These are phyloP conservation scores for Coemansia sp. DNA, from an alignment of 371 early-diverging fungal genomes.

Conservation along the genomic window DNA sequence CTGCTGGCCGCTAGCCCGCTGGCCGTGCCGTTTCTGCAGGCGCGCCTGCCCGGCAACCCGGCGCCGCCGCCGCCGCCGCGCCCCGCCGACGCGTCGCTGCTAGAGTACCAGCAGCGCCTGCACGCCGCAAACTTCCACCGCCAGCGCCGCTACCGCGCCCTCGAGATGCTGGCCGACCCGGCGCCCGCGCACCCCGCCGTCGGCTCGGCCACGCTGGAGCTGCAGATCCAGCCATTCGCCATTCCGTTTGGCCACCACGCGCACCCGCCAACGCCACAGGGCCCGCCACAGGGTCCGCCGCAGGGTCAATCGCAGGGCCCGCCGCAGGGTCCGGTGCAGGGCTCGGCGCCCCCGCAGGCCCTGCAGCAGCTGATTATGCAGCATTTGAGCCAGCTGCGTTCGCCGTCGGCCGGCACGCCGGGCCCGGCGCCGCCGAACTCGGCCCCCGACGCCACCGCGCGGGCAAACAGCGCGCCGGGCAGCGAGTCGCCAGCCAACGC, in stretches of 20 bases:
- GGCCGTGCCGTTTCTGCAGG: slow-evolving; percentile 26
- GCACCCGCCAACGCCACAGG: not conserved
- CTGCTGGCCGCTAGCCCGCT: slow-evolving; percentile 17
- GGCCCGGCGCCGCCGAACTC: not conserved
- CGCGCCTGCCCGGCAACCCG: not conserved
- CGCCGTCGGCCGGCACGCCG: not conserved
- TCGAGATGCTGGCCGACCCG: not conserved
- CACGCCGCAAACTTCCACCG: slow-evolving; percentile 1
- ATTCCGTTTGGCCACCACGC: not conserved
- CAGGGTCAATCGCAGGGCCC: not conserved
- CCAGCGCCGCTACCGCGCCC: not conserved
- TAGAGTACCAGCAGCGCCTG: not conserved
- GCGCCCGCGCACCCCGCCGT: not conserved
- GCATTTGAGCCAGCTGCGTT: not conserved
- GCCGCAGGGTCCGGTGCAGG: not conserved
- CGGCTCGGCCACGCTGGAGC: not conserved
- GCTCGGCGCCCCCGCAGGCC: not conserved
- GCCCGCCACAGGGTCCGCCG: not conserved
- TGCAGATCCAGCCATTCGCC: not conserved
- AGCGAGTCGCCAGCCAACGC: not conserved
- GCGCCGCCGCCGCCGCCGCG: not conserved
- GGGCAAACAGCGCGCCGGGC: not conserved
- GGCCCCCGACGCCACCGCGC: not conserved
- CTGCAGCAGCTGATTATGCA: not conserved
- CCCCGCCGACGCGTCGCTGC: not conserved